Conservation (phyloP, 352 stramenopile species). For the Phytopythium kandeliae region DNA sequence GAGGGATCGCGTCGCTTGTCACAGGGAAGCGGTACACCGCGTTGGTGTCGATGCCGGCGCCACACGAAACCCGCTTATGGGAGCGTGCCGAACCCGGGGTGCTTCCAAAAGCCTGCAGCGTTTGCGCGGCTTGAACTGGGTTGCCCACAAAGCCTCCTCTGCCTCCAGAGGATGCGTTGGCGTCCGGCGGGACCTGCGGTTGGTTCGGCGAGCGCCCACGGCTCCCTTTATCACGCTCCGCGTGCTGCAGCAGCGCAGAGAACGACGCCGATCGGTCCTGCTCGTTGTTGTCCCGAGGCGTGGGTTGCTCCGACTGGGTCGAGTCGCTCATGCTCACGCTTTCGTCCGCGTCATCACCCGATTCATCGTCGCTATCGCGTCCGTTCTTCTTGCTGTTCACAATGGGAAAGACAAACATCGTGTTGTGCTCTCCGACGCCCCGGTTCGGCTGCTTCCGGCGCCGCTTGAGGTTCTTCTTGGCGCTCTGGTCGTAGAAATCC, state of each 20-base stretch:
- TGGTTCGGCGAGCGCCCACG: not conserved
- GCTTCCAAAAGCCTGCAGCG: not conserved
- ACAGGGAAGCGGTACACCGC: not conserved
- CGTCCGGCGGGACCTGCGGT: not conserved
- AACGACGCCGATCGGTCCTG: slow-evolving; percentile 2
- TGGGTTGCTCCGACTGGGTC: slow-evolving; percentile 5
- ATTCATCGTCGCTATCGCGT: slow-evolving; percentile 28
- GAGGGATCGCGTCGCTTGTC: not conserved
- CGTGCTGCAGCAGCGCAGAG: not conserved
- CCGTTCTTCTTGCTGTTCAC: slow-evolving; percentile 37
- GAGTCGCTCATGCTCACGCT: slow-evolving; percentile 11
- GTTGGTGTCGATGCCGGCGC: not conserved
- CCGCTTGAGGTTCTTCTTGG: slow-evolving; percentile 53
- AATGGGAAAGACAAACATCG: slow-evolving; percentile 82
- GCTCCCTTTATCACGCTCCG: not conserved
- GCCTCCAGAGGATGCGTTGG: not conserved
- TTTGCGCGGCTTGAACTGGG: not conserved
- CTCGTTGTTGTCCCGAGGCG: slow-evolving; percentile 2
- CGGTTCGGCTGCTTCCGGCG: slow-evolving; percentile 34
- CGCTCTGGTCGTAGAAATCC: slow-evolving; percentile 79
- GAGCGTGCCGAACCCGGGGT: not conserved
- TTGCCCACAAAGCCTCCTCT: not conserved
- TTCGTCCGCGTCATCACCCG: slow-evolving; percentile 24
- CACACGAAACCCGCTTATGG: not conserved
- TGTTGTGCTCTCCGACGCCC: slow-evolving; percentile 43